Evolutionary conservation across 257 asterid genomes (phyloP), one percentile per base, ranked within the genome.

Genomic region (Lithospermum erythrorhizon): DNA sequence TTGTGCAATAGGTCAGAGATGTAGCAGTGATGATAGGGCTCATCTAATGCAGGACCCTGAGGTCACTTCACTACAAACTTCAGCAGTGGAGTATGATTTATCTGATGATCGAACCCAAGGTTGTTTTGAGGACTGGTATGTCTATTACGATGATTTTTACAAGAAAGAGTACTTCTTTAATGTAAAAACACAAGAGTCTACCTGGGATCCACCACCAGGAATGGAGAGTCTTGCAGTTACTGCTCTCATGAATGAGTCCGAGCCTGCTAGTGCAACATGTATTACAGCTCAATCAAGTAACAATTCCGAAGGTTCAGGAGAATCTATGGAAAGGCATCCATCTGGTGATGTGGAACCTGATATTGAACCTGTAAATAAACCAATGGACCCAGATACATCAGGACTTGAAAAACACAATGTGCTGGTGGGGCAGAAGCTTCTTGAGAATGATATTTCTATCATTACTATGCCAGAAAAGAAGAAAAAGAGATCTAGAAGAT

Each of bases 121-220:
- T 37, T 52, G 25, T 27, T 61, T 55, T 58, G 82, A 62, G 62
- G 91, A 79, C 32, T 90, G 96, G 95, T 58, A 52, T 53, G 62
- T 75, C 22, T 76, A 67, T 72, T 93, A 94, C 95, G 95, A 89
- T 66, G 80, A 81, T 10, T 69, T 72, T 72, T 77, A 84, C 79
- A 66, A 29, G 82, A 78, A 83, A 61, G 68, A 76, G 41, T 93
- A 78, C 87, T 86, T 70, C 61, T 81, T 75, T 68, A 86, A 93
- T 68, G 68, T 61, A 55, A 68, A 66, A 54, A 82, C 85, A 5
- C 69, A 78, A 57, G 97, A 78, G 68, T 86, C 89, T 25, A 82
- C 86, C 15, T 93, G 98, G 98, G 91, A 88, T 61, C 94, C 79
- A 51, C 96, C 98, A 65, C 59, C 61, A 30, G 95, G 82, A 55